Base-by-base conservation (phyloP, 306 rosid genomes). In the Bauhinia variegata region DNA sequence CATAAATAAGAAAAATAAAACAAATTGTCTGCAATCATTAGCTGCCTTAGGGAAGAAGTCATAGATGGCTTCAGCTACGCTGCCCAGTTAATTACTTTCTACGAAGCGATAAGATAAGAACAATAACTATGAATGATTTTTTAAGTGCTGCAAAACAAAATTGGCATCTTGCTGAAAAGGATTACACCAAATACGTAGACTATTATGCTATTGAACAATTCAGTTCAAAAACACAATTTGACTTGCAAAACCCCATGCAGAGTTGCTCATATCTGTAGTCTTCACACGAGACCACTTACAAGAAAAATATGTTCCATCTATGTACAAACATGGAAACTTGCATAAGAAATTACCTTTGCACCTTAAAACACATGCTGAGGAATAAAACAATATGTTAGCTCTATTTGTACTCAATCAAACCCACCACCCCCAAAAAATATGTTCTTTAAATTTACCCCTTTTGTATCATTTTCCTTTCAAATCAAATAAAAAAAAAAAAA, bases 381-480 rank as follows among this genome's bases (percentile, higher is more conserved):
- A 82, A 54, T 58, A 65, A 78, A 68, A 73, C 79, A 75, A 76
- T 46, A 63, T 70, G 78, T 78, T 78, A 78, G 80, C 80, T 73
- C 73, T 74, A 67, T 54, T 78, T 77, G 33, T 63, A 59, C 80
- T 54, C 31, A 3, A 63, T 38, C 60, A 70, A 70, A 62, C 62
- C 28, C 6, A 36, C 41, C 41, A 5, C 41, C 39, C 67, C 69
- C 42, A 60, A 81, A 78, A 8, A 41, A 44, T n/a, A 18, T 67
- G 60, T 68, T 11, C n/a, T n/a, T n/a, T n/a, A n/a, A n/a, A n/a
- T 11, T 43, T 17, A 33, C 44, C 23, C 71, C 70, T 70, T 78
- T 50, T 60, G 64, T 69, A 80, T 75, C 41, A 16, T 68, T 78
- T 80, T 47, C 75, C 39, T 70, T 75, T 62, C 54, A 67, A 71